Evolutionary conservation across 768 basidiomycete species (phyloP), one percentile per base, ranked within the genome.

Genomic region (Coprinopsis strossmayeri): DNA sequence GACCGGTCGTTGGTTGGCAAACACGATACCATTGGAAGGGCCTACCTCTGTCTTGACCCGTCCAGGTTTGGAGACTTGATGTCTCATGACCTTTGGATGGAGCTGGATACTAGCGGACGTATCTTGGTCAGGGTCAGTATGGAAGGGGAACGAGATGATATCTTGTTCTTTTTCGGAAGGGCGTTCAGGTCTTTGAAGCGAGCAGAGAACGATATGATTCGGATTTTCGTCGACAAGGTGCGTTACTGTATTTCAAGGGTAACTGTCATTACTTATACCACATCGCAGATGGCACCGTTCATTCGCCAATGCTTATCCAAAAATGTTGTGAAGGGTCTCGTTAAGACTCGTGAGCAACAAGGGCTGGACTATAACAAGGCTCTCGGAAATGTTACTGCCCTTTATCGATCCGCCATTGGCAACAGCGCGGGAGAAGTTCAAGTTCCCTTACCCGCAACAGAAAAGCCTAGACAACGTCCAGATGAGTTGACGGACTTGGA

Each of bases 101-200:
- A 91, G 52, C 70, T 98, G 13, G 94, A 97, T 60, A 82, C 84
- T 0, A 76, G 81, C 46, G 93, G 96, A 3, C 79, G 91, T 27
- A 76, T 97, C 43, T 68, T 96, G 30, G 70, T 96, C 26, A 79
- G 96, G 17, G 78, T 98, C 50, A 94, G 91, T 61, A 96, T 98
- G 93, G 96, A 99, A 61, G 93, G 94, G 46, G 96, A 98, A 74
- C 93, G 95, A 67, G 93, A 96, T 57, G 96, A 99, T 62, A 90
- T 92, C 5, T 89, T 89, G 56, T 99, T 96, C 72, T 94, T 88
- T 72, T 99, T 98, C 59, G 96, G 96, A 23, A 78, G 93, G 26
- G 95, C 86, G 2, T 99, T 99, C 76, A 76, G 95, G 39, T 91
- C 84, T 32, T 64, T 99, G 56, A 97, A 97, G 67, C 73, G 93